Percentiles rank a stretch among this genome's conserved stretches.
These are phyloP conservation scores for Linum trigynum DNA, from an alignment of 345 rosid species.

Conservation along the genomic window DNA sequence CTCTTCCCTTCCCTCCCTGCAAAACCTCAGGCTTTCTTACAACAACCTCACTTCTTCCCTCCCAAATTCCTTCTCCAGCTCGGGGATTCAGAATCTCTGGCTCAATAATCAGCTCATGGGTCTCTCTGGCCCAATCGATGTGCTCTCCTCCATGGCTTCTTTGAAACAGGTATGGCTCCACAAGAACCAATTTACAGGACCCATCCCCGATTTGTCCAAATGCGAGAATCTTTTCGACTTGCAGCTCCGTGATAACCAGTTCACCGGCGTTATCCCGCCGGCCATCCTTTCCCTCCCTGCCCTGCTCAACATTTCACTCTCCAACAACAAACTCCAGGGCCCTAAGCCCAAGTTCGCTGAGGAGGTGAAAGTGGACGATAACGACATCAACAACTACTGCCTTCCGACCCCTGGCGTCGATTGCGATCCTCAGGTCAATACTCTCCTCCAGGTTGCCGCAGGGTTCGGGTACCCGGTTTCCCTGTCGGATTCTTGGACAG, in stretches of 20 bases:
- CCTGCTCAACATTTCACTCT: conserved; percentile 36
- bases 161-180: conserved; percentile 63
- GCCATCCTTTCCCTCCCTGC: conserved; percentile 28
- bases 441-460: conserved; percentile 49
- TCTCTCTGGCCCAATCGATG: conserved; percentile 46
- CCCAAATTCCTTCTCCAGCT: conserved; percentile 45
- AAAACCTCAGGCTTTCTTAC: conserved; percentile 45
- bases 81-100: conserved; percentile 49
- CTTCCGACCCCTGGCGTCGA: conserved; percentile 16
- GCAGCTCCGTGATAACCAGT: conserved; percentile 59
- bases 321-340: conserved; percentile 70
- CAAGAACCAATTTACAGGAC: conserved; percentile 55
- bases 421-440: conserved; percentile 53
- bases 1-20: conserved; percentile 33
- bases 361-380: conserved; percentile 15
- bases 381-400: conserved; percentile 40
- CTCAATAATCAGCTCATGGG: conserved; percentile 54
- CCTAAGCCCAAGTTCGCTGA: conserved; percentile 38
- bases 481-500: conserved; percentile 62
- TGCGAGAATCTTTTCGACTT: conserved; percentile 42
- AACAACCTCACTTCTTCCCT: conserved; percentile 59
- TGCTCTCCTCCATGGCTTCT: conserved; percentile 50
- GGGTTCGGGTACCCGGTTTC: conserved; percentile 51
- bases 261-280: conserved; percentile 56
- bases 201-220: conserved; percentile 63